Evolutionary conservation across 345 rosid genomes (phyloP), one percentile per base, ranked within the genome.

Genomic region (Fremontodendron californicum): DNA sequence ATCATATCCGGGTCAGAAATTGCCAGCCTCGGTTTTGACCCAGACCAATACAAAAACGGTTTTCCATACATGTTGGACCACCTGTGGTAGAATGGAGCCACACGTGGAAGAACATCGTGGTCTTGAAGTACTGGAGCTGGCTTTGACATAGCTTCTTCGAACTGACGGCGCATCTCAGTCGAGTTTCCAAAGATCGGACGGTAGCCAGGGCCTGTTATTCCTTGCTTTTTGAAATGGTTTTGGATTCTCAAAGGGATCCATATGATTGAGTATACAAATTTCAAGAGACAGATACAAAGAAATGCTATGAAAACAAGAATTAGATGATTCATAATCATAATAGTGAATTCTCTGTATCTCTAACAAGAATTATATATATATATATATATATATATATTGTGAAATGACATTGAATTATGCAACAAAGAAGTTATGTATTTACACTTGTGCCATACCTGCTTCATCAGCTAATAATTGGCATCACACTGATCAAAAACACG

Each of bases 31-130:
- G 98, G 92, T 72, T 49, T 81, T 37, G 84, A 76, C 63, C 99
- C 99, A 35, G 90, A 90, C 98, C 98, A 93, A 81, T 83, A 93
- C 31, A 94, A 79, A 70, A 88, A 94, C n/a, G 86, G 86, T 75
- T 85, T 87, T 55, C 97, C 96, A 7, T 88, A 86, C 71, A 0
- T 52, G 70, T 51, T 74, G 11, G 94, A 89, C 97, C 98, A 94
- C 2, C 10, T 48, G 76, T 84, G 61, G 87, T 90, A 90, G 80
- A 84, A 89, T 23, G 97, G 97, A 51, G 79, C 78, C 71, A 75
- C 87, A 13, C 92, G 83, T 54, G 73, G 88, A 25, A 89, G 82
- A 69, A 86, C 78, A 23, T 84, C 82, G 73, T 88, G 84, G 58
- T 82, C 7, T 61, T 37, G 92, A 60, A 76, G 80, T 13, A 76